A percentile compares a stretch with the other conserved stretches of the same genome.
These are phyloP conservation scores for Austroboletus novae-zelandiae DNA, from an alignment of 1,284 basidiomycete species.

Conservation along the genomic window DNA sequence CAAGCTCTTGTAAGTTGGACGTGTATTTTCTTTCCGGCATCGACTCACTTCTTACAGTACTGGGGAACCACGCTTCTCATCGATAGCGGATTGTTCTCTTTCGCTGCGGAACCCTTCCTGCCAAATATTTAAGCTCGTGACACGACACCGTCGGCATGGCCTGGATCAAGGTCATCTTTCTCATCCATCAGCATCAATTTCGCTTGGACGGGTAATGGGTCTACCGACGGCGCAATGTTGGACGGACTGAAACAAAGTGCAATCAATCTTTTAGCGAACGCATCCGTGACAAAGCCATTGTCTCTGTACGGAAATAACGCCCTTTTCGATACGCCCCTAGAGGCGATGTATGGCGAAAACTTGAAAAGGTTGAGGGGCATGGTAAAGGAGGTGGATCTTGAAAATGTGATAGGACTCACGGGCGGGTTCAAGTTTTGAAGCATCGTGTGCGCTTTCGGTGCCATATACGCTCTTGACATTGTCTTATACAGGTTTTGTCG, in stretches of 20 bases:
- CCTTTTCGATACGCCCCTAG: conserved; percentile 44
- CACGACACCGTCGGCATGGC: conserved; percentile 45
- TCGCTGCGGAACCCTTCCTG: conserved; percentile 59
- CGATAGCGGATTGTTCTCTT: conserved; percentile 37
- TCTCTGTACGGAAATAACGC: conserved; percentile 56
- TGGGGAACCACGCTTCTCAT: conserved; percentile 18
- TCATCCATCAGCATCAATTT: conserved; percentile 50
- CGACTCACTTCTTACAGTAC: conserved; percentile 2
- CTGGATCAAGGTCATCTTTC: conserved; percentile 43
- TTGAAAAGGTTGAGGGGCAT: conserved; percentile 38
- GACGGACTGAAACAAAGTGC: conserved; percentile 46
- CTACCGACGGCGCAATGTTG: conserved; percentile 7
- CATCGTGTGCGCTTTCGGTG: no score
- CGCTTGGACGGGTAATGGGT: conserved; percentile 38
- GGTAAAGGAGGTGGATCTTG: conserved; percentile 46
- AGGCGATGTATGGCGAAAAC: conserved; percentile 50
- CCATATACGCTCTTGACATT: no score
- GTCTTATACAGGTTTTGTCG: no score
- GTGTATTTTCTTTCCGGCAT: not conserved
- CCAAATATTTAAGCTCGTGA: conserved; percentile 43
- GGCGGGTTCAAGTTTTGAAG: conserved; percentile 41
- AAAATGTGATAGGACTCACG: conserved; percentile 53
- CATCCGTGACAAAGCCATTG: conserved; percentile 35
- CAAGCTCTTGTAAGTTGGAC: conserved; percentile 15
- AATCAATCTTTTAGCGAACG: conserved; percentile 37